Conservation (phyloP, 768 basidiomycete genomes). For the Russula foetens region DNA sequence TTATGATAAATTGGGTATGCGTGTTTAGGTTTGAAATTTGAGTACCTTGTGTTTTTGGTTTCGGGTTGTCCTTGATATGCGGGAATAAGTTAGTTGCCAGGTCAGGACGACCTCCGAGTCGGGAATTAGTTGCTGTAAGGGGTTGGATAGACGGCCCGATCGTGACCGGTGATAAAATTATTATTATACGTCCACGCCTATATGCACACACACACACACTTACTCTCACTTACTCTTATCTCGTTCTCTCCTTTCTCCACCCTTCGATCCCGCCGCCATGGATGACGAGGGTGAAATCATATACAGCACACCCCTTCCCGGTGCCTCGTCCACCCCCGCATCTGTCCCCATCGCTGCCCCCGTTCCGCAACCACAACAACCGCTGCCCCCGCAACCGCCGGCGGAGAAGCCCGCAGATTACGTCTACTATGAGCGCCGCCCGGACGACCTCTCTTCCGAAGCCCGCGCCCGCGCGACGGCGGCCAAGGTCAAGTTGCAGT, state of each 20-base stretch:
- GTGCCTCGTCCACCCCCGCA: neutral
- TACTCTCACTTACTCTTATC: neutral
- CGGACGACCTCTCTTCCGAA: slow-evolving; percentile 68
- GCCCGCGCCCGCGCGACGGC: slow-evolving; percentile 78
- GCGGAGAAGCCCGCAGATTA: slow-evolving; percentile 56
- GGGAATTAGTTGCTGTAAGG: too few species aligned
- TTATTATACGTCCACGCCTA: too few species aligned
- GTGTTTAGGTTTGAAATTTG: too few species aligned
- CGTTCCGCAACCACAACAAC: neutral
- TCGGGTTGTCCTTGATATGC: neutral
- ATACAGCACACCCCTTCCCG: slow-evolving; percentile 18
- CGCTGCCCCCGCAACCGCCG: neutral
- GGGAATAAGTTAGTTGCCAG: too few species aligned
- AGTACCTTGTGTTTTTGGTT: neutral
- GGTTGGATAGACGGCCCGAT: neutral
- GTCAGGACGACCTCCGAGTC: too few species aligned
- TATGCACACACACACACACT: too few species aligned
- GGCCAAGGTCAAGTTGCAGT: slow-evolving; percentile 91
- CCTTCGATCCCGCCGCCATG: slow-evolving; percentile 4
- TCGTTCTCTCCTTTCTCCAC: neutral
- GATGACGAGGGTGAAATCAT: slow-evolving; percentile 14
- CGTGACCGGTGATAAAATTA: neutral
- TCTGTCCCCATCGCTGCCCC: neutral
- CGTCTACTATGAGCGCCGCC: slow-evolving; percentile 85
- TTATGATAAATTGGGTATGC: too few species aligned